A percentile compares a stretch with the other conserved stretches of the same genome.
Conservation (phyloP, 805 yeast genomes). For the Starmera amethionina region DNA sequence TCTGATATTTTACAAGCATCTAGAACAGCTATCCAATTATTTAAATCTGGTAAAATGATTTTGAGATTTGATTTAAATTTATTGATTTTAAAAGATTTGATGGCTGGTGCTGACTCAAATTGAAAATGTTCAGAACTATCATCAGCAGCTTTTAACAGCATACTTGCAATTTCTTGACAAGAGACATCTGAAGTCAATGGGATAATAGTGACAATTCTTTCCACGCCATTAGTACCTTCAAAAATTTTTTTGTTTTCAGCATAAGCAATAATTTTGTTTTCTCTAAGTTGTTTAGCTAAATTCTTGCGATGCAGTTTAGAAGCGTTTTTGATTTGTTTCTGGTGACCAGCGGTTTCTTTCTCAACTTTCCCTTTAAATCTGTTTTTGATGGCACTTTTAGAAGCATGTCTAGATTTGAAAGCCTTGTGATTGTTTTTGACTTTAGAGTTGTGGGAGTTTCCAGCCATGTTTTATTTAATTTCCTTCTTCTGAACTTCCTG, state of each 20-base stretch:
- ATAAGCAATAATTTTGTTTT: conserved; percentile 54
- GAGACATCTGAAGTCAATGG: conserved; percentile 70
- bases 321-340: conserved; percentile 21
- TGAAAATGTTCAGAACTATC: conserved; percentile 24
- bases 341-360: conserved; percentile 31
- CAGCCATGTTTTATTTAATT: conserved; percentile 37
- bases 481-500: too few relatives aligned
- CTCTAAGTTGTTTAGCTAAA: conserved; percentile 65
- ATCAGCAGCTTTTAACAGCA: conserved; percentile 31
- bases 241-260: conserved; percentile 58
- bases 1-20: conserved; percentile 89
- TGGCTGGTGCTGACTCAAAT: conserved; percentile 33
- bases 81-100: conserved; percentile 40
- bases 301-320: conserved; percentile 68
- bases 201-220: conserved; percentile 72
- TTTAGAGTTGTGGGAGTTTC: conserved; percentile 78
- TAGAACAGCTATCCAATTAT: conserved; percentile 55
- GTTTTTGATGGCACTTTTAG: conserved; percentile 80
- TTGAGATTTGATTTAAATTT: conserved; percentile 72
- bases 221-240: conserved; percentile 72
- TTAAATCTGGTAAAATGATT: conserved; percentile 60
- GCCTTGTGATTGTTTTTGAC: conserved; percentile 79
- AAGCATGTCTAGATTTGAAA: conserved; percentile 85
- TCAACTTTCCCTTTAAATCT: conserved; percentile 82
- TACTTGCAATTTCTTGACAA: conserved; percentile 41